phyloP scores from a whole-genome alignment of 805 yeast species.

The Spencermartinsiella europaea region DNA sequence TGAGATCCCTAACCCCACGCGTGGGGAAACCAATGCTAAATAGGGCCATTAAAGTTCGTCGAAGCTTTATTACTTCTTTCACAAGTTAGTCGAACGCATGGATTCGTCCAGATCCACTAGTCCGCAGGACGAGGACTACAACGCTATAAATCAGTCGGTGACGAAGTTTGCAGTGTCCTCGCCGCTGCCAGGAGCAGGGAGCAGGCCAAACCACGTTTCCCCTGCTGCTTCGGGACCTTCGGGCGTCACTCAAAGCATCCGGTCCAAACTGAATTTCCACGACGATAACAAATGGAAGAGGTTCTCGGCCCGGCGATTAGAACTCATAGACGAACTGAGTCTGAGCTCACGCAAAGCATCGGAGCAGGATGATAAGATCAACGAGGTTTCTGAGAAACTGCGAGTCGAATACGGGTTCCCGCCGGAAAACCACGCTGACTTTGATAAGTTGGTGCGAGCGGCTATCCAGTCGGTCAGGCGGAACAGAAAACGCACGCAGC shows the following conservation, averaged over 20 bases:
- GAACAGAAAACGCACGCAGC: conserved; percentile 45
- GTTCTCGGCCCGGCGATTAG: conserved; percentile 85
- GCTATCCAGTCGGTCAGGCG: conserved; percentile 92
- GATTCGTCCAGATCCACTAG: neutral
- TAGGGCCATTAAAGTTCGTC: too few species aligned
- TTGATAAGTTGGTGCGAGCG: conserved; percentile 84
- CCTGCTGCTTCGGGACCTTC: too few species aligned
- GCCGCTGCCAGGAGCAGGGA: too few species aligned
- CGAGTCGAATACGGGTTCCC: conserved; percentile 75
- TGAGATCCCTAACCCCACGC: too few species aligned
- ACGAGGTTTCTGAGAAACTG: conserved; percentile 69
- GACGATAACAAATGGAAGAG: conserved; percentile 86
- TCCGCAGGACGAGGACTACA: too few species aligned
- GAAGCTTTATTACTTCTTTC: too few species aligned
- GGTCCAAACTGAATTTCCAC: conserved; percentile 61
- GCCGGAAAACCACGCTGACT: conserved; percentile 55
- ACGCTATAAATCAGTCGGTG: too few species aligned
- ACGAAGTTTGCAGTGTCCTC: too few species aligned
- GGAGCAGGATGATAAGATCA: conserved; percentile 83
- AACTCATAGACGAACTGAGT: conserved; percentile 71
- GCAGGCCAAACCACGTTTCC: too few species aligned
- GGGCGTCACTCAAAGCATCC: conserved; percentile 54
- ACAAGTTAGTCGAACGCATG: too few species aligned
- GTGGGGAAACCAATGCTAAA: too few species aligned
- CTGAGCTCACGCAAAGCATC: conserved; percentile 71